phyloP scores from a whole-genome alignment of 106 monocot genomes.

The Narthecium ossifragum region DNA sequence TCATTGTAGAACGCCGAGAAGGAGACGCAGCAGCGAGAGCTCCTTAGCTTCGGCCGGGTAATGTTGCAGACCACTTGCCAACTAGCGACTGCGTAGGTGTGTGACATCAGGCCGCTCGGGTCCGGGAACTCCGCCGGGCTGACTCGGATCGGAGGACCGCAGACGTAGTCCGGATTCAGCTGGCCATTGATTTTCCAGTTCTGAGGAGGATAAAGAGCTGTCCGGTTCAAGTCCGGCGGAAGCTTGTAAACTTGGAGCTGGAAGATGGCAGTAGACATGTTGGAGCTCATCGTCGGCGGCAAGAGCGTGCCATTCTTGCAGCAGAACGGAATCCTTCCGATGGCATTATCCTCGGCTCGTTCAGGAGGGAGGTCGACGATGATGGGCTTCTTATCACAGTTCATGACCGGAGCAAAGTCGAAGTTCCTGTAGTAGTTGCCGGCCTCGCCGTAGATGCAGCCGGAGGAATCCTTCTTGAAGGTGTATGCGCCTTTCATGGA shows the following conservation, averaged over 20 bases:
- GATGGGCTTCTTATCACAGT: slow-evolving; percentile 70
- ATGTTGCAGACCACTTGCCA: slow-evolving; percentile 97
- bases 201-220: slow-evolving; percentile 65
- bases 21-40: slow-evolving; percentile 80
- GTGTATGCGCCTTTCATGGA: slow-evolving; percentile 87
- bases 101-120: slow-evolving; percentile 54
- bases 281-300: slow-evolving; percentile 51
- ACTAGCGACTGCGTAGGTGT: slow-evolving; percentile 62
- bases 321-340: slow-evolving; percentile 67
- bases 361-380: slow-evolving; percentile 85
- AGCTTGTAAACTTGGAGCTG: slow-evolving; percentile 88
- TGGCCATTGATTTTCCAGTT: slow-evolving; percentile 72
- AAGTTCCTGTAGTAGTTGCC: slow-evolving; percentile 53
- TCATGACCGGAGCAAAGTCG: slow-evolving; percentile 66
- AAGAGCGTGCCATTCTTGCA: slow-evolving; percentile 86
- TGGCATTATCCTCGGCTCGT: slow-evolving; percentile 36
- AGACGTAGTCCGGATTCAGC: slow-evolving; percentile 67
- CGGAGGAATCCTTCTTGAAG: slow-evolving; percentile 40
- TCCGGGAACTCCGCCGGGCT: slow-evolving; percentile 78
- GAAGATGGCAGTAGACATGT: slow-evolving; percentile 50
- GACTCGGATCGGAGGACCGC: slow-evolving; percentile 70
- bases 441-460: slow-evolving; percentile 67
- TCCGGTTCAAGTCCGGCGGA: slow-evolving; percentile 81
- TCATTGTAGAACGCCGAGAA: slow-evolving; percentile 95
- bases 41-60: slow-evolving; percentile 36